phyloP scores from a whole-genome alignment of 192 early-diverging fungal genomes.

The Powellomyces hirtus region DNA sequence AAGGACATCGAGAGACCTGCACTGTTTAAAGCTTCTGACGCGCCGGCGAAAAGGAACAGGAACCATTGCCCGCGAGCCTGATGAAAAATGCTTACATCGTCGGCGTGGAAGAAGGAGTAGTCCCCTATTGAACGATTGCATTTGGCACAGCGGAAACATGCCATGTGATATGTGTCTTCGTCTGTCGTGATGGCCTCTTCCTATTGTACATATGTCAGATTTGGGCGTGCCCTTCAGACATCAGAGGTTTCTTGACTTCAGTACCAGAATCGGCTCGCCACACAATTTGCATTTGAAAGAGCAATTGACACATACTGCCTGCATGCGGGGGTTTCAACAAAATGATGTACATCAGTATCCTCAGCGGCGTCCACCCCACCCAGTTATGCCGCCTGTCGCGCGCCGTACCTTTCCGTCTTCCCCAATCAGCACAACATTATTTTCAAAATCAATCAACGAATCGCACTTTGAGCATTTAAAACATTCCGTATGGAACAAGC shows the following conservation, averaged over 20 bases:
- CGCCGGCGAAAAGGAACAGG: no score
- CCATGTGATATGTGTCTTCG: slow-evolving; percentile 29
- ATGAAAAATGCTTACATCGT: slow-evolving; percentile 20
- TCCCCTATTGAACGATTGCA: slow-evolving; percentile 25
- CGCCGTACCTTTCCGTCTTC: slow-evolving; percentile 32
- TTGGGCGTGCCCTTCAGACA: no score
- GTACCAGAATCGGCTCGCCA: slow-evolving; percentile 20
- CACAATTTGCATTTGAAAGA: slow-evolving; percentile 29
- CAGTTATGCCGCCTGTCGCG: no score
- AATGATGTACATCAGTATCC: no score
- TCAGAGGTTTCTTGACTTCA: no score
- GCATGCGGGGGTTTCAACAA: neutral
- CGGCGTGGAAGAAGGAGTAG: slow-evolving; percentile 16
- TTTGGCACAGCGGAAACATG: slow-evolving; percentile 22
- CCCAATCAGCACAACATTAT: slow-evolving; percentile 18
- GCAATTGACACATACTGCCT: slow-evolving; percentile 29
- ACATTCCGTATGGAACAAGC: slow-evolving; percentile 18
- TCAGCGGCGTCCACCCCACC: no score
- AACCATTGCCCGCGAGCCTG: neutral
- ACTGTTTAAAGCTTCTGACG: neutral
- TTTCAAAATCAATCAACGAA: slow-evolving; percentile 24
- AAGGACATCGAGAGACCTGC: no score
- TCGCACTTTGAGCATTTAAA: slow-evolving; percentile 27
- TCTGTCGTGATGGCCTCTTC: slow-evolving; percentile 32
- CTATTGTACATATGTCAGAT: no score